Percentiles rank a stretch among this genome's conserved stretches.
These are phyloP conservation scores for Tripidium arundinaceum DNA, from an alignment of 202 grass and related monocot species.

Conservation along the genomic window DNA sequence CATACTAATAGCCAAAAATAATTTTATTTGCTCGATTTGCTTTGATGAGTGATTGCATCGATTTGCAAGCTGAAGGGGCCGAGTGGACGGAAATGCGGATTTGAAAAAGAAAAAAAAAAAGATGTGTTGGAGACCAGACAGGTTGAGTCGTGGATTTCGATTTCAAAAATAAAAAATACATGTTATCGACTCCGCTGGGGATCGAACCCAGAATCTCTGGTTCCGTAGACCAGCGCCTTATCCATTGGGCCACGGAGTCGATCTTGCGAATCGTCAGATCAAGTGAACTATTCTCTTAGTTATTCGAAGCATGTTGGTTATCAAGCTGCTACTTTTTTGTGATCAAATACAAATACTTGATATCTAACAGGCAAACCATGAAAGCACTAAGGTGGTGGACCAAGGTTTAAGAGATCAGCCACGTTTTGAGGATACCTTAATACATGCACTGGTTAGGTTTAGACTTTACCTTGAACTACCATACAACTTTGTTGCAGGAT, in stretches of 20 bases:
- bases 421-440: not conserved
- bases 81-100: not conserved
- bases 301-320: no score
- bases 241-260: slow-evolving; percentile 93
- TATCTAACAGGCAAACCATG: not conserved
- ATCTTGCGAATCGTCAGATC: no score
- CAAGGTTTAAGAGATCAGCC: not conserved
- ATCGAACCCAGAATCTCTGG: slow-evolving; percentile 98
- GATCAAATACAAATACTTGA: no score
- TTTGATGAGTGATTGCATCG: not conserved
- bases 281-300: no score
- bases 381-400: not conserved
- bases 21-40: not conserved
- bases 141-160: no score
- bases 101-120: no score
- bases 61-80: not conserved
- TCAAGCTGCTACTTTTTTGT: no score
- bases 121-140: no score
- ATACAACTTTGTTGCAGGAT: not conserved
- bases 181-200: slow-evolving; percentile 88
- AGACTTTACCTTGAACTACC: not conserved
- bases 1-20: not conserved
- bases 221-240: slow-evolving; percentile 96
- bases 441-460: not conserved
- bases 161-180: no score